Base-by-base conservation (phyloP, 805 yeast species). In the Sugiyamaella valdiviana region DNA sequence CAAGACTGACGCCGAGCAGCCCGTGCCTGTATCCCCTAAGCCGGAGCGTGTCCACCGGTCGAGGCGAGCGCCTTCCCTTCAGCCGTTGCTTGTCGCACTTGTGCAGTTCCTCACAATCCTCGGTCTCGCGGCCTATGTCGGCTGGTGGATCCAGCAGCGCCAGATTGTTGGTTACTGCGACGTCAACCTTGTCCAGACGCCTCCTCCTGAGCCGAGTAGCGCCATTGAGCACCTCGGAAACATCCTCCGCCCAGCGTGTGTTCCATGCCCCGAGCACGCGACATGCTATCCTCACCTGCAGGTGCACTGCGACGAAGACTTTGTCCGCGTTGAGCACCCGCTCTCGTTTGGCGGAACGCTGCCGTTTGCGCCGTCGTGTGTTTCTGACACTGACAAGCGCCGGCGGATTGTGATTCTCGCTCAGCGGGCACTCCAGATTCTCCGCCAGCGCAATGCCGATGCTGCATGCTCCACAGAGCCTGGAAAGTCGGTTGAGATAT, bases 181-280 rank as follows among this genome's bases (percentile, higher is more conserved):
- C 0, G 60, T 58, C 12, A 50, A 41, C 36, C 16, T 10, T 21
- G 44, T n/a, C 22, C 26, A 4, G 42, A 26, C 20, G 36, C 44
- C n/a, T 22, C 36, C 5, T 17, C 15, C 9, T 2, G 32, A 26
- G 32, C 32, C 32, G 39, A 15, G 16, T 70, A 76, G 5, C 65
- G 76, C 45, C 56, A 35, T 26, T n/a, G 32, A 26, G 32, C 10
- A 26, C 14, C 14, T 41, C 36, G 24, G 57, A 40, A 20, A 10
- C 38, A 38, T 65, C 69, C 62, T 74, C 44, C 74, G 74, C 43
- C 95, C 95, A 2, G 40, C 56, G 0, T 91, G 99, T 67, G 67
- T 76, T 3, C 77, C 77, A 21, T 91, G 98, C 62, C 97, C 98
- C 1, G 76, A 73, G 2, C 82, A 90, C 66, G 93, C 90, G 0